Base-by-base conservation (phyloP, 306 rosid species). In the Heteromeles arbutifolia region DNA sequence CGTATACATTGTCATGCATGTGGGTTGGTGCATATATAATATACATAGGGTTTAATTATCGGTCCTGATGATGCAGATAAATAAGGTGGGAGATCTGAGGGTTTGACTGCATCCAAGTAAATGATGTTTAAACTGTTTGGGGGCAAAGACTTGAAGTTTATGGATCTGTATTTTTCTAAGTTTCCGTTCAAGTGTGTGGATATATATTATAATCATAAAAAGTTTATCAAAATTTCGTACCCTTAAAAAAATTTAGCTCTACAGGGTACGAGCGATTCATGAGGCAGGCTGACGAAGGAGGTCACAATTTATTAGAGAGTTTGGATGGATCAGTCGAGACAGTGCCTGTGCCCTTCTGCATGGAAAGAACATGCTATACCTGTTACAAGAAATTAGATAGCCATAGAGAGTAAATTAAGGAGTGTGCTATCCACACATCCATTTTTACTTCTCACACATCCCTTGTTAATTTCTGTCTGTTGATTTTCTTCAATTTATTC, bases 101-200 rank as follows among this genome's bases (percentile, higher is more conserved):
- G 81, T 79, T 71, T 54, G 78, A 29, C 69, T 76, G 73, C 52
- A 22, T 70, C 65, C 74, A 57, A 75, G 76, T 69, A 21, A 85
- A 79, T 86, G 78, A 80, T 84, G 79, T 65, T 62, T 68, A 59
- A 61, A 24, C 78, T 8, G 73, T 80, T 85, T 74, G 69, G 77
- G 82, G 81, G 6, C 79, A 86, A 74, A 31, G 43, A 71, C 67
- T 75, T 81, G 75, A 21, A 37, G 80, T 69, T 79, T 69, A 50
- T 76, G 24, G 75, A 79, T 79, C 84, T 80, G 82, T 84, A 56
- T 77, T 18, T 80, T 80, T 74, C 67, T 59, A 77, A n/a, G 69
- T 76, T 76, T 75, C 83, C 28, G 58, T 65, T 50, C 48, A 44
- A 75, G 70, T 57, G 58, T 80, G 69, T 57, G 81, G 54, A 50